phyloP scores from a whole-genome alignment of 805 yeast species.

The Lipomyces spencermartinsiae region DNA sequence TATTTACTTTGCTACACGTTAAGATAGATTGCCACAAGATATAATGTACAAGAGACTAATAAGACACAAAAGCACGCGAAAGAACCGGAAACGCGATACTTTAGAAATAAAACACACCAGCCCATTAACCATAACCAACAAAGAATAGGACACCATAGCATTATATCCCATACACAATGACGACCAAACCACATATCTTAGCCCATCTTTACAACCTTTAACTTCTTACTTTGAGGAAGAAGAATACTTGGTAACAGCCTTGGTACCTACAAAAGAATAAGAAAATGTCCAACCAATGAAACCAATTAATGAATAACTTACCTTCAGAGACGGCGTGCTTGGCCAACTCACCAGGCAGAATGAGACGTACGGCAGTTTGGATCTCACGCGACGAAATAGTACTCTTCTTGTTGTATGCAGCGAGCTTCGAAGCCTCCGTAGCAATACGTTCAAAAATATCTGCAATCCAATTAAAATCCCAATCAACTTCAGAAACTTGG shows the following conservation, averaged over 20 bases:
- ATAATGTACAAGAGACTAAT: slow-evolving; percentile 35
- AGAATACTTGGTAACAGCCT: slow-evolving; percentile 41
- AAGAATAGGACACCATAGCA: slow-evolving; percentile 31
- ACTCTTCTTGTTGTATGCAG: slow-evolving; percentile 98
- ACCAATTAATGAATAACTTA: slow-evolving; percentile 47
- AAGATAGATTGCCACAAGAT: slow-evolving; percentile 4
- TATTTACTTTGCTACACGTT: slow-evolving; percentile 1
- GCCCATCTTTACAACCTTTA: slow-evolving; percentile 3
- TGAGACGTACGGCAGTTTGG: slow-evolving; percentile 97
- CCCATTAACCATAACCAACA: slow-evolving; percentile 38
- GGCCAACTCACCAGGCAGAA: slow-evolving; percentile 98
- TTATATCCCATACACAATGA: slow-evolving; percentile 15
- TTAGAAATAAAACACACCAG: slow-evolving; percentile 16
- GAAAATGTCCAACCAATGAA: slow-evolving; percentile 4
- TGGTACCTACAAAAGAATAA: slow-evolving; percentile 25
- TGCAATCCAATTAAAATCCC: not conserved
- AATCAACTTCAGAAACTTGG: not conserved
- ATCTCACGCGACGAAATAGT: slow-evolving; percentile 98
- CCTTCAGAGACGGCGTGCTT: slow-evolving; percentile 99
- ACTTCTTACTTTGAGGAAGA: slow-evolving; percentile 34
- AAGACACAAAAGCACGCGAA: slow-evolving; percentile 31
- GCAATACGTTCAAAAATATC: slow-evolving; percentile 97
- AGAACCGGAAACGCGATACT: slow-evolving; percentile 16
- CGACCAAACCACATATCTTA: slow-evolving; percentile 8
- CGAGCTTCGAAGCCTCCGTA: slow-evolving; percentile 95